Evolutionary conservation across 345 rosid species (phyloP), one percentile per base, ranked within the genome.

Genomic region (Salix caprea): DNA sequence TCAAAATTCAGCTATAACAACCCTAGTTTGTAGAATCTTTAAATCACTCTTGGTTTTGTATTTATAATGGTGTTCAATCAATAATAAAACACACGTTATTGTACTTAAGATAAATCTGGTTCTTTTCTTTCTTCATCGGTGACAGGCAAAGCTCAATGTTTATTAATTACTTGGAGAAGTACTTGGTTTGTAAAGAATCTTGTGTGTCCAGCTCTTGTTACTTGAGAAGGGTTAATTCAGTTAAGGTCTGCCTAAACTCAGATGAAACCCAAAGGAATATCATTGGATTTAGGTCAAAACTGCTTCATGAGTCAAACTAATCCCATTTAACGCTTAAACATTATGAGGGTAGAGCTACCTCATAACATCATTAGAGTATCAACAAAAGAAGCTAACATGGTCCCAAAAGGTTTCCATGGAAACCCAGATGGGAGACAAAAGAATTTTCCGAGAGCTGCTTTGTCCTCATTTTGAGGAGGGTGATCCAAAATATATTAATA

Each of bases 361-460:
- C 67, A 23, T 42, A 74, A 30, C 69, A 75, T 54, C 56, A 78
- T 77, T 58, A 77, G 62, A 71, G 81, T 39, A 72, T 61, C 44
- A 64, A 67, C 75, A 67, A 85, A 74, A 74, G 71, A 71, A 69
- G 80, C 26, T 19, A 15, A 39, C 40, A 11, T 72, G 91, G 89
- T 72, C 74, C 91, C 84, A 65, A 37, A 28, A 48, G 44, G 75
- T 46, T 68, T 74, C 44, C 52, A 48, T 30, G 30, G 56, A 69
- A 82, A 76, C 86, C 86, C 77, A 82, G 76, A 76, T 77, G 84
- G 90, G 85, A 67, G 89, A 86, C 91, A 84, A 72, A 1, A 11
- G 28, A 72, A 7, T 74, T 52, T 70, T 78, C 58, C 34, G 65
- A 81, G 77, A 18, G 50, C 65, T n/a, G 32, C 74, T 81, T 74